phyloP scores from a whole-genome alignment of 768 basidiomycete genomes.

The Saitozyma podzolica region DNA sequence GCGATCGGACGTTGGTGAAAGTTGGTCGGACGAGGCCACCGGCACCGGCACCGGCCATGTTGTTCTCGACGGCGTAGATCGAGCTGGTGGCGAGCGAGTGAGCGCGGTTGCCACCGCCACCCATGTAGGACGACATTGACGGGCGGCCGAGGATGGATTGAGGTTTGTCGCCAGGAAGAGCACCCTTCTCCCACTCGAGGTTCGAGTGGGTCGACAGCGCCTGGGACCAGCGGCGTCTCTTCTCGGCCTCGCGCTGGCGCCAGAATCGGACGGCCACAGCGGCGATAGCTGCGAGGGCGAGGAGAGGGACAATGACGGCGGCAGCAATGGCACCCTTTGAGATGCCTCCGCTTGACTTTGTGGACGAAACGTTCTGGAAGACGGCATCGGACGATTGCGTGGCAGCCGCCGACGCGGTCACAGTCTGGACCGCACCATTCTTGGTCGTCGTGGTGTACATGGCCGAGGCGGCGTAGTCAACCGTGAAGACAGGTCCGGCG shows the following conservation, averaged over 20 bases:
- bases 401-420: conserved; percentile 39
- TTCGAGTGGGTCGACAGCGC: conserved; percentile 46
- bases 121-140: conserved; percentile 17
- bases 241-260: conserved; percentile 45
- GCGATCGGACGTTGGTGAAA: conserved; percentile 25
- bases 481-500: conserved; percentile 50
- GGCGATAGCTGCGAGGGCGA: conserved; percentile 35
- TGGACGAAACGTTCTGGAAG: conserved; percentile 40
- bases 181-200: conserved; percentile 51
- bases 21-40: conserved; percentile 20
- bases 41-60: conserved; percentile 49
- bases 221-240: conserved; percentile 50
- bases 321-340: conserved; percentile 49
- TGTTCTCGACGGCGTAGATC: conserved; percentile 47
- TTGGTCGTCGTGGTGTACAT: conserved; percentile 40
- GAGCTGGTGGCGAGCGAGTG: conserved; percentile 28
- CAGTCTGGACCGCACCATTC: conserved; percentile 32
- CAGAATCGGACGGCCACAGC: conserved; percentile 48
- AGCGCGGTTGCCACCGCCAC: neutral
- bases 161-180: conserved; percentile 35
- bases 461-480: conserved; percentile 44
- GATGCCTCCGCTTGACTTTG: conserved; percentile 27
- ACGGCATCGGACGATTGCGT: conserved; percentile 42
- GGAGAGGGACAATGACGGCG: conserved; percentile 49
- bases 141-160: conserved; percentile 41